These are phyloP conservation scores for Phytophthora cajani DNA, from an alignment of 352 stramenopile genomes.

Conservation along the genomic window DNA sequence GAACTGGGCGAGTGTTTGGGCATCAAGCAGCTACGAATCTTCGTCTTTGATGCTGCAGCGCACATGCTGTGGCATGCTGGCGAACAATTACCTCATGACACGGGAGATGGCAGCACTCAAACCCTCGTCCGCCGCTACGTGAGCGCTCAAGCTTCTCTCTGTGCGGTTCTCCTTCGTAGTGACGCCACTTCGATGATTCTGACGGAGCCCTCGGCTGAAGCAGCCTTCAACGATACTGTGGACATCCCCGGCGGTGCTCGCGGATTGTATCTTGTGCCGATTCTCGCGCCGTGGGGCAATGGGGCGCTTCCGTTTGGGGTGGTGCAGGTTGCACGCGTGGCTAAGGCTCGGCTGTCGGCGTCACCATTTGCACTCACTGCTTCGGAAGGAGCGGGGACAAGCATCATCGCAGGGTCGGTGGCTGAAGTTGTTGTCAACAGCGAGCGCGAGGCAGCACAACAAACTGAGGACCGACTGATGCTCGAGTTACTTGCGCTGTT, in stretches of 20 bases:
- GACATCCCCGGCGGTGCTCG: conserved; percentile 63
- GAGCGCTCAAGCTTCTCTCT: conserved; percentile 67
- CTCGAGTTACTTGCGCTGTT: conserved; percentile 68
- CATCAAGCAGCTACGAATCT: conserved; percentile 73
- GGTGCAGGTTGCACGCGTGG: conserved; percentile 66
- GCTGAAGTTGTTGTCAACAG: conserved; percentile 35
- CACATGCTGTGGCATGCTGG: conserved; percentile 67
- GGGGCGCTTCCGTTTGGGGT: conserved; percentile 55
- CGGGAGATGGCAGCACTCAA: conserved; percentile 4
- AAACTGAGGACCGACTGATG: conserved; percentile 56
- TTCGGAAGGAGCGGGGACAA: conserved; percentile 12
- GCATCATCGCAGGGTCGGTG: conserved; percentile 8
- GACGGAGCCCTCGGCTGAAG: conserved; percentile 52
- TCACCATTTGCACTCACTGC: conserved; percentile 30
- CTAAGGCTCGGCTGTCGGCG: conserved; percentile 26
- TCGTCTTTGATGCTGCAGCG: conserved; percentile 58
- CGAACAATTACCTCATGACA: conserved; percentile 20
- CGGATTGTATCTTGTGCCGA: conserved; percentile 66
- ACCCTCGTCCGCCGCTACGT: conserved; percentile 65
- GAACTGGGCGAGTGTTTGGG: conserved; percentile 65
- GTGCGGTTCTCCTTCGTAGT: conserved; percentile 29
- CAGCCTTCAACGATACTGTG: conserved; percentile 75
- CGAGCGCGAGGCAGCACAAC: conserved; percentile 51
- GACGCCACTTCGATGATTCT: conserved; percentile 40
- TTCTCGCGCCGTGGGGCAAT: conserved; percentile 56